These are phyloP conservation scores for Eucalyptus victrix DNA, from an alignment of 345 rosid species.

Conservation along the genomic window DNA sequence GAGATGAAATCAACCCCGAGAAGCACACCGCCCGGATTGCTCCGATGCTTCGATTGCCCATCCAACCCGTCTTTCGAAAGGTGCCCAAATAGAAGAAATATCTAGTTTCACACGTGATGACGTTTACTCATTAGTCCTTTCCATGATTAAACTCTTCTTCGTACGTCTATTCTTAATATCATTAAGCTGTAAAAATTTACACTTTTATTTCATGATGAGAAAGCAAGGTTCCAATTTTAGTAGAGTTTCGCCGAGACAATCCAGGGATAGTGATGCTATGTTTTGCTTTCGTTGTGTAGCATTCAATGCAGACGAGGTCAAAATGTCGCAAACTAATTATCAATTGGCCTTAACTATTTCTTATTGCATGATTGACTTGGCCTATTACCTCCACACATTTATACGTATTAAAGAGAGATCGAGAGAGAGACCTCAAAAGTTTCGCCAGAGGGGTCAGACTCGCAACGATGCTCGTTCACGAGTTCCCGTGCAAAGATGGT, in stretches of 20 bases:
- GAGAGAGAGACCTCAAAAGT: constrained; percentile 31
- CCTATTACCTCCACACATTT: neutral
- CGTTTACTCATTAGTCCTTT: neutral
- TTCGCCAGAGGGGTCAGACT: constrained; percentile 29
- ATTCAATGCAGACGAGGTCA: neutral
- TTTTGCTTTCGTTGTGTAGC: neutral
- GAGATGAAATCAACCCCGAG: constrained; percentile 54
- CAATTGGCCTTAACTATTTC: fast-evolving
- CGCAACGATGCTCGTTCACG: constrained; percentile 67
- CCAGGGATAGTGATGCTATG: neutral
- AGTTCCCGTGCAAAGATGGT: constrained; percentile 84
- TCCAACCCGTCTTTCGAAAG: constrained; percentile 38
- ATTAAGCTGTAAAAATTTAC: neutral
- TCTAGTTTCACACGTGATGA: neutral
- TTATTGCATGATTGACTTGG: neutral
- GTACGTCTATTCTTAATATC: neutral
- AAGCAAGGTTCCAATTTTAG: neutral
- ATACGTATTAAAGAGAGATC: neutral
- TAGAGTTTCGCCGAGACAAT: neutral
- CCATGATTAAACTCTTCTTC: neutral
- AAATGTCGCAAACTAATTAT: neutral
- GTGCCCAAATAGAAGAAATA: neutral
- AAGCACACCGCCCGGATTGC: constrained; percentile 18
- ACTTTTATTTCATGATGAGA: neutral
- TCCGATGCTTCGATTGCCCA: constrained; percentile 38